phyloP scores from a whole-genome alignment of 164 flowering plant genomes.

The Sedum album region DNA sequence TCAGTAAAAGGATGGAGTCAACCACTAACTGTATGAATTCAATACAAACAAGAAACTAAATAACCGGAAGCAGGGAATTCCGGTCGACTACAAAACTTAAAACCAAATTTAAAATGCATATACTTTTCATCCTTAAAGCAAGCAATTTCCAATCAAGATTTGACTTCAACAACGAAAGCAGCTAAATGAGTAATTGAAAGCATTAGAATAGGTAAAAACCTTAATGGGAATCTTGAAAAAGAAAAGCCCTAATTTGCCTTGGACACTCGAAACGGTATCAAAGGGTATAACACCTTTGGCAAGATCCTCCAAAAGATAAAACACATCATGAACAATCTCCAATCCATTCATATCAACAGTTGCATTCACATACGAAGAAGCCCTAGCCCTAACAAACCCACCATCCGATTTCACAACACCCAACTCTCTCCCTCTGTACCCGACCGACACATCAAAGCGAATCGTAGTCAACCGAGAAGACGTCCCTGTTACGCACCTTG shows the following conservation, averaged over 20 bases:
- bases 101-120: too few species aligned
- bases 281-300: conserved; percentile 60
- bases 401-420: conserved; percentile 51
- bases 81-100: too few species aligned
- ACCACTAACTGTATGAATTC: too few species aligned
- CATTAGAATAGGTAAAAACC: conserved; percentile 24
- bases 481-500: conserved; percentile 51
- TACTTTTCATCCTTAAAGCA: too few species aligned
- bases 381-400: conserved; percentile 43
- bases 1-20: too few species aligned
- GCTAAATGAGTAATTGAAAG: neutral
- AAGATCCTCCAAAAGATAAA: conserved; percentile 64
- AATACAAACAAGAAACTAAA: too few species aligned
- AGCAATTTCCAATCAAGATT: neutral
- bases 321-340: conserved; percentile 49
- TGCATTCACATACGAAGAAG: conserved; percentile 51
- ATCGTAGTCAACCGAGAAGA: conserved; percentile 50
- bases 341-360: conserved; percentile 51
- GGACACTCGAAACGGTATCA: conserved; percentile 45
- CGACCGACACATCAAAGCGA: conserved; percentile 44
- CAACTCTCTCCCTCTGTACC: conserved; percentile 57
- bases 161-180: neutral
- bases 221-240: conserved; percentile 55
- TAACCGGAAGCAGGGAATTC: too few species aligned
- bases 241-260: conserved; percentile 50